Percentiles rank a stretch among this genome's conserved stretches.
phyloP scores from a whole-genome alignment of 2,329 filamentous ascomycete species.

The Arthrobotrys musiformis region DNA sequence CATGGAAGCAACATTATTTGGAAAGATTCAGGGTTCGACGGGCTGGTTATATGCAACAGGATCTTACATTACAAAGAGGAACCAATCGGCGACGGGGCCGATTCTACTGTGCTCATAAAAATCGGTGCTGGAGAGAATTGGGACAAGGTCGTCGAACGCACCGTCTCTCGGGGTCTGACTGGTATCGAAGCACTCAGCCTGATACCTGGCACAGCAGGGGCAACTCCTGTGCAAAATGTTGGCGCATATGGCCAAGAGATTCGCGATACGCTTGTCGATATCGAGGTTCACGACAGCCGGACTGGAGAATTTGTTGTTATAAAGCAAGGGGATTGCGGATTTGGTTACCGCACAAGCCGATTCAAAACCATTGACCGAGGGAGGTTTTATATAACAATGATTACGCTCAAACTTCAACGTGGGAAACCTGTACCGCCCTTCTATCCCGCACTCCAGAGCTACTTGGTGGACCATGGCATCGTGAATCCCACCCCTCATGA shows the following conservation, averaged over 20 bases:
- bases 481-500: not conserved
- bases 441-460: constrained; percentile 21
- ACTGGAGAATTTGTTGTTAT: constrained; percentile 5
- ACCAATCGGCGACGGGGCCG: not conserved
- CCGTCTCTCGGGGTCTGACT: constrained; percentile 5
- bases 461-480: not conserved
- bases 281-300: constrained; percentile 8
- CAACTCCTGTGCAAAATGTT: constrained; percentile 36
- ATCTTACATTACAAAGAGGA: constrained; percentile 21
- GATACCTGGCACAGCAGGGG: constrained; percentile 28
- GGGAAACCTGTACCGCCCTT: constrained; percentile 1
- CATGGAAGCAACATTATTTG: constrained; percentile 30
- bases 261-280: constrained; percentile 8
- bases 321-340: not conserved
- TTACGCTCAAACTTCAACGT: constrained; percentile 2
- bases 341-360: constrained; percentile 32
- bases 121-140: constrained; percentile 29
- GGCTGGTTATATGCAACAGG: constrained; percentile 21
- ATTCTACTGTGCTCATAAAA: not conserved
- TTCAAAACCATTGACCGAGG: constrained; percentile 22
- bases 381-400: constrained; percentile 19
- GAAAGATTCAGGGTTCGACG: constrained; percentile 24
- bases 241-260: constrained; percentile 38
- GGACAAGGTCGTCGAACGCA: constrained; percentile 25
- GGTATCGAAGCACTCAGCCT: constrained; percentile 32